A percentile compares a stretch with the other conserved stretches of the same genome.
Conservation (phyloP, 148 eudicot species). For the Cornus florida region DNA sequence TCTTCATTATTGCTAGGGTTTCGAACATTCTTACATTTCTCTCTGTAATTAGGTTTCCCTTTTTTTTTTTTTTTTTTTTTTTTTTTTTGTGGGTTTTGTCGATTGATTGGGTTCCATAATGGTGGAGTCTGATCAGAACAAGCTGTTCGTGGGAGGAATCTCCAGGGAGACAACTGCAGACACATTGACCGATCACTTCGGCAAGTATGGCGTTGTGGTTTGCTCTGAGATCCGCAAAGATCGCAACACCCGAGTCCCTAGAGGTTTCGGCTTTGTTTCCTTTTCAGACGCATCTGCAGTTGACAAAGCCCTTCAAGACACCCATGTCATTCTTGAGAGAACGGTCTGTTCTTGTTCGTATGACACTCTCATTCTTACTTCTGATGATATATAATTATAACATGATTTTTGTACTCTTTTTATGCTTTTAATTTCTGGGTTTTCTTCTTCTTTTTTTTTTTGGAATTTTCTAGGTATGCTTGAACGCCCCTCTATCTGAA, state of each 20-base stretch:
- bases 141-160: conserved; percentile 81
- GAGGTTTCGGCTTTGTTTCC: conserved; percentile 84
- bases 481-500: not conserved
- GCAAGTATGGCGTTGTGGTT: conserved; percentile 55
- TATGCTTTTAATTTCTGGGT: conserved; percentile 6
- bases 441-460: not conserved
- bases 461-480: not conserved
- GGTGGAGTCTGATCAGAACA: conserved; percentile 61
- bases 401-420: too few species aligned
- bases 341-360: conserved; percentile 45
- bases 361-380: too few species aligned
- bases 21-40: too few species aligned
- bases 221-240: conserved; percentile 52
- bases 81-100: not conserved
- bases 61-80: not conserved
- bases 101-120: conserved; percentile 14
- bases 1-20: too few species aligned
- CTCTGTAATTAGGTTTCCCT: not conserved
- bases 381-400: too few species aligned
- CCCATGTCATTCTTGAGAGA: conserved; percentile 56
- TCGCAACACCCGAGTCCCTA: conserved; percentile 49
- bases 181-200: conserved; percentile 46
- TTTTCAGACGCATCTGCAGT: conserved; percentile 53
- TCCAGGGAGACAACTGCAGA: conserved; percentile 57
- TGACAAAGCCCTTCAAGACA: conserved; percentile 50